Percentiles rank a stretch among this genome's conserved stretches.
Conservation (phyloP, 495 filamentous ascomycete species). For the Hyaloscypha hepaticicola region DNA sequence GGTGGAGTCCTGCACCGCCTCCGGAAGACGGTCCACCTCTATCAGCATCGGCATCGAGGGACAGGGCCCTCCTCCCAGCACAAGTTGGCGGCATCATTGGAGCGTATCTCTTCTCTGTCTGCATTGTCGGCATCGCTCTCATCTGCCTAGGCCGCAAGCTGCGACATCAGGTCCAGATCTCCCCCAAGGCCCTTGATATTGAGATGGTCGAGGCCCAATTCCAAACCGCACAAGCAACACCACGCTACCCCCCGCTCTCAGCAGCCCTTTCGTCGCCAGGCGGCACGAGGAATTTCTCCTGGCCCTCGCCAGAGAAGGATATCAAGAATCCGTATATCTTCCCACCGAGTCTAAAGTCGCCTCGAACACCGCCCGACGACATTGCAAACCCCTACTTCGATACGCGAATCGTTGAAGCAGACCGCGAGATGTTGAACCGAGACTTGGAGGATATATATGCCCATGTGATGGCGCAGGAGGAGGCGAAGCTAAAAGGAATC, state of each 20-base stretch:
- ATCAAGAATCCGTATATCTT: conserved; percentile 52
- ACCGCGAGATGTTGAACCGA: conserved; percentile 68
- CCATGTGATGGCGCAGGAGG: conserved; percentile 87
- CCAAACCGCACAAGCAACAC: conserved; percentile 36
- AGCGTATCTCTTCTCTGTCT: conserved; percentile 72
- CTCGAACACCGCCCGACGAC: conserved; percentile 27
- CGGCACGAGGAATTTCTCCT: conserved; percentile 46
- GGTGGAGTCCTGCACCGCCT: conserved; percentile 55
- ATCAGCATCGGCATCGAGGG: conserved; percentile 52
- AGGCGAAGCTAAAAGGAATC: conserved; percentile 55
- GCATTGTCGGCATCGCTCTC: conserved; percentile 64
- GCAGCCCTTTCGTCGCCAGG: conserved; percentile 14
- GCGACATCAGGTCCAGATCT: conserved; percentile 52
- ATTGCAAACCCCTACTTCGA: conserved; percentile 52
- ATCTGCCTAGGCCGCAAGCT: conserved; percentile 62
- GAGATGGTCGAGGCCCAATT: conserved; percentile 58
- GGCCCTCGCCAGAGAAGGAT: conserved; percentile 45
- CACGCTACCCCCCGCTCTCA: conserved; percentile 50
- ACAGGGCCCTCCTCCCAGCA: conserved; percentile 63
- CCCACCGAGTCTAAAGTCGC: conserved; percentile 42
- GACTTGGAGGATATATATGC: conserved; percentile 90
- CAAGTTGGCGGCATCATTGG: conserved; percentile 79
- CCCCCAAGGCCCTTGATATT: conserved; percentile 53
- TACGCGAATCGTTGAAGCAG: conserved; percentile 66
- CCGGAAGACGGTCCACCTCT: conserved; percentile 57